Percentiles rank a stretch among this genome's conserved stretches.
Evolutionary conservation across 129 eudicot genomes (phyloP).

Genomic region (Helichrysum umbraculigerum): DNA sequence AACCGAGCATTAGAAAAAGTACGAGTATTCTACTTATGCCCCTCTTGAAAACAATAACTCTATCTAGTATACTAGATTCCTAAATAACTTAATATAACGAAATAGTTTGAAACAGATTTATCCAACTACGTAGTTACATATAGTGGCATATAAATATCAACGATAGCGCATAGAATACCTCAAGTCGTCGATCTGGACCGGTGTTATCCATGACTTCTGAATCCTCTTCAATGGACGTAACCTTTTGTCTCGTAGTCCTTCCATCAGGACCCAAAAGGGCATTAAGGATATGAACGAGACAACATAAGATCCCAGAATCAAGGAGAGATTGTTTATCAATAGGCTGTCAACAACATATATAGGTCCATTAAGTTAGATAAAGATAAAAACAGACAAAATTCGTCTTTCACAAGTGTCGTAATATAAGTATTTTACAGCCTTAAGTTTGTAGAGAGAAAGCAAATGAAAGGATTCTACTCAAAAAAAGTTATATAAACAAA

Average conservation of each 20-base stretch:
- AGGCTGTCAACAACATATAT: constrained; percentile 56
- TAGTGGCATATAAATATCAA: neutral
- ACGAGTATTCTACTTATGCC: neutral
- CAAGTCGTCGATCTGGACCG: constrained; percentile 63
- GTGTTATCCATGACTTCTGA: constrained; percentile 28
- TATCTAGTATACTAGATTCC: neutral
- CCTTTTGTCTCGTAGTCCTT: constrained; percentile 41
- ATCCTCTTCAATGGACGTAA: constrained; percentile 30
- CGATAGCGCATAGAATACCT: constrained; percentile 48
- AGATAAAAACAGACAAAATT: neutral
- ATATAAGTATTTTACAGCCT: neutral
- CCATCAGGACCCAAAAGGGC: constrained; percentile 71
- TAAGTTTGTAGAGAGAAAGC: neutral
- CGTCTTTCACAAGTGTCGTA: neutral
- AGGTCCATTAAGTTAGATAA: neutral
- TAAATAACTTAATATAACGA: neutral
- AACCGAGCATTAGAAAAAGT: neutral
- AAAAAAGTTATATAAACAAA: neutral
- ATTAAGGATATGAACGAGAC: constrained; percentile 79
- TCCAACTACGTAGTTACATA: neutral
- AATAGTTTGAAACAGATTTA: neutral
- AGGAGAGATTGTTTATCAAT: constrained; percentile 92
- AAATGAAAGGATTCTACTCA: neutral
- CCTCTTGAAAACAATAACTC: neutral
- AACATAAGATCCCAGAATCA: constrained; percentile 91